Evolutionary conservation across 805 yeast genomes (phyloP).

Genomic region (Wickerhamiella cacticola): DNA sequence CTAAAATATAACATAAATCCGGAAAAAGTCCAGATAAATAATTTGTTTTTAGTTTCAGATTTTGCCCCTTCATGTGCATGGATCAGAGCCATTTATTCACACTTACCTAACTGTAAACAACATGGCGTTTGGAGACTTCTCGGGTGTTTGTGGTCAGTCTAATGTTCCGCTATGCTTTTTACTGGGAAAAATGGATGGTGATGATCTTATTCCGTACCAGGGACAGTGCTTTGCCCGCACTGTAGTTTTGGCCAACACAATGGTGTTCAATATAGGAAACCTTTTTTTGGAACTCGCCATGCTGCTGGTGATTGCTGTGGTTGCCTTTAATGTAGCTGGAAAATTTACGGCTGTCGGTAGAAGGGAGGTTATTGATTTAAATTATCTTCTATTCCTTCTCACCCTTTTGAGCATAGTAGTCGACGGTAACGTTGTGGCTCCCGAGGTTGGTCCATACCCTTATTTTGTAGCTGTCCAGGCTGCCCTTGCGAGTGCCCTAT

Average conservation of each 20-base stretch:
- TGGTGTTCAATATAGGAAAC: conserved; percentile 79
- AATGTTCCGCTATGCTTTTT: conserved; percentile 3
- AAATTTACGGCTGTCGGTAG: conserved; percentile 95
- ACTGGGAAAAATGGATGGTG: background rate
- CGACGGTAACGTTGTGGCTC: conserved; percentile 88
- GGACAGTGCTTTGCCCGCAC: conserved; percentile 66
- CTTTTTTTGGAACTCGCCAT: conserved; percentile 76
- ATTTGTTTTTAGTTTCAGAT: too few relatives aligned
- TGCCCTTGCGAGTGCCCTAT: conserved; percentile 59
- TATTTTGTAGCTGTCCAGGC: conserved; percentile 75
- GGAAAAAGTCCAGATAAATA: too few relatives aligned
- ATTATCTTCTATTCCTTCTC: conserved; percentile 46
- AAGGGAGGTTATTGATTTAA: conserved; percentile 67
- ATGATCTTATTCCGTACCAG: background rate
- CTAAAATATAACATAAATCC: too few relatives aligned
- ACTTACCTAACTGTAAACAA: background rate
- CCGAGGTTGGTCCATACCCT: conserved; percentile 60
- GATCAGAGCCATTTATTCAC: background rate
- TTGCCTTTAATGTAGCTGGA: conserved; percentile 62
- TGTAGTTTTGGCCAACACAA: conserved; percentile 78
- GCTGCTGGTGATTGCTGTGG: conserved; percentile 49
- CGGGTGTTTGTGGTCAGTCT: conserved; percentile 5
- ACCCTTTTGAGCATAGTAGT: conserved; percentile 60
- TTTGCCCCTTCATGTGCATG: too few relatives aligned
- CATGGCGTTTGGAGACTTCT: conserved; percentile 10